Evolutionary conservation across 2,329 filamentous ascomycete species (phyloP).

Genomic region (Alternaria consortialis): DNA sequence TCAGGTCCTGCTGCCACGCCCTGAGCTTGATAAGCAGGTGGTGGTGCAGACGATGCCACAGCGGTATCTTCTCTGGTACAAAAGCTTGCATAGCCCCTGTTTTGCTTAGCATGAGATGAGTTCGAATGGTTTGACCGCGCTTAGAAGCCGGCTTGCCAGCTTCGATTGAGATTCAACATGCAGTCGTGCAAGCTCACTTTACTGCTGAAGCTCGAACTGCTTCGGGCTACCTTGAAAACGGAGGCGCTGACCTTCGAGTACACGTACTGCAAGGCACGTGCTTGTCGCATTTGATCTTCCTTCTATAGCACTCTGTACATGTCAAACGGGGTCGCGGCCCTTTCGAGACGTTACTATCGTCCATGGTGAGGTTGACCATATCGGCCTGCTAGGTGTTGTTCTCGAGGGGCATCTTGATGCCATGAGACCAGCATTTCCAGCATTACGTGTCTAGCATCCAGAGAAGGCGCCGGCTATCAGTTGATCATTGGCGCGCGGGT

Average conservation of each 20-base stretch:
- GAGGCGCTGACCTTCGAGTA: slow-evolving; percentile 38
- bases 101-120: not conserved
- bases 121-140: not conserved
- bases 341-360: slow-evolving; percentile 14
- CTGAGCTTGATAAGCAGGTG: slow-evolving; percentile 4
- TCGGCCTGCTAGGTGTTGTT: not conserved
- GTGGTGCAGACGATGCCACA: not conserved
- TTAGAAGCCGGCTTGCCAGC: not conserved
- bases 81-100: slow-evolving; percentile 21
- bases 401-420: not conserved
- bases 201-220: not conserved
- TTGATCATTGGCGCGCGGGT: not conserved
- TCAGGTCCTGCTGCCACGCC: not conserved
- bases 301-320: slow-evolving; percentile 42
- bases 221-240: not conserved
- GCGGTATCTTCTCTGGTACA: slow-evolving; percentile 23
- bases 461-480: not conserved
- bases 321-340: slow-evolving; percentile 32
- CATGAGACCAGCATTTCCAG: not conserved
- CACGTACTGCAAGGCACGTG: slow-evolving; percentile 54
- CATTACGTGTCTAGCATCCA: not conserved
- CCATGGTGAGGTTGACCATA: slow-evolving; percentile 12
- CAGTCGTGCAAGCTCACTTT: not conserved
- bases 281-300: slow-evolving; percentile 55
- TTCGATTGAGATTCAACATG: not conserved